A percentile compares a stretch with the other conserved stretches of the same genome.
These are phyloP conservation scores for Stephanodiscus triporus DNA, from an alignment of 108 stramenopile genomes.

Conservation along the genomic window DNA sequence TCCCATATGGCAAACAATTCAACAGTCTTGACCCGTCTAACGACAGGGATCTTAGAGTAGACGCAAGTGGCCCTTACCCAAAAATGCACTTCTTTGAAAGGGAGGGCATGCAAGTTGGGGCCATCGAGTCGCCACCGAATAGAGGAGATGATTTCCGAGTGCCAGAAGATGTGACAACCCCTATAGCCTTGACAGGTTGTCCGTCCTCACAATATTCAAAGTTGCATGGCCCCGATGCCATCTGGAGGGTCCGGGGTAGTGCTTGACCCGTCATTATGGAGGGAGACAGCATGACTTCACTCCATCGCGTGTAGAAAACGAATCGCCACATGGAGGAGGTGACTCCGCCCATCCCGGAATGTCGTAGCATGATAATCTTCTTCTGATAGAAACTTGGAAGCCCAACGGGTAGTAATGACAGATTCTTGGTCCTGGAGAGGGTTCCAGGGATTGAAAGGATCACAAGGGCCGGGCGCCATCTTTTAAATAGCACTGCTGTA, in stretches of 20 bases:
- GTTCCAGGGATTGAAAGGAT: no score
- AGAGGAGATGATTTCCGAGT: not conserved
- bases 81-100: not conserved
- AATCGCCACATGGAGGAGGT: not conserved
- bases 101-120: not conserved
- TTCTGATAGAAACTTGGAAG: not conserved
- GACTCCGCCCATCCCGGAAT: not conserved
- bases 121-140: not conserved
- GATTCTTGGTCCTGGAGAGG: no score
- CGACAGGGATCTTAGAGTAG: no score
- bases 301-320: not conserved
- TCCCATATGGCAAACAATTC: no score
- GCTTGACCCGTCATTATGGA: not conserved
- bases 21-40: not conserved
- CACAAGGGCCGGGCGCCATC: no score
- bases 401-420: no score
- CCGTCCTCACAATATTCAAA: not conserved
- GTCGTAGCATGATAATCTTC: not conserved
- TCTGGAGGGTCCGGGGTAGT: not conserved
- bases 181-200: no score
- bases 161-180: not conserved
- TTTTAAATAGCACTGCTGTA: no score
- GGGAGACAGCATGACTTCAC: not conserved
- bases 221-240: not conserved
- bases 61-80: conserved; percentile 6